These are phyloP conservation scores for Dendrobium chrysotoxum DNA, from an alignment of 106 monocot species.

Conservation along the genomic window DNA sequence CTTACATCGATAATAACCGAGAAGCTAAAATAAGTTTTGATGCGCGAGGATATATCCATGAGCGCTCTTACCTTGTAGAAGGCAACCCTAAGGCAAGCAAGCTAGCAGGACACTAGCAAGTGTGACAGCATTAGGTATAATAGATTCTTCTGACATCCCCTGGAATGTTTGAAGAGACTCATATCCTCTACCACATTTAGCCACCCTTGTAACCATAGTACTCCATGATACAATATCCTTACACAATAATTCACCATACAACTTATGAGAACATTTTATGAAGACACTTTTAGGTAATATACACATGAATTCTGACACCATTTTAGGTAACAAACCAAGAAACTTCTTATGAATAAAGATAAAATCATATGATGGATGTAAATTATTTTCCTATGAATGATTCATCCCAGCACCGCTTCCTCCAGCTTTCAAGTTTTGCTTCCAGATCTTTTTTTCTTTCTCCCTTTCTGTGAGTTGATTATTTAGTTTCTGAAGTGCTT, in stretches of 20 bases:
- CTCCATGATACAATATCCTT: conserved; percentile 40
- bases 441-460: conserved; percentile 61
- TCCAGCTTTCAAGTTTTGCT: conserved; percentile 45
- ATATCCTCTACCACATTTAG: conserved; percentile 25
- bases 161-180: conserved; percentile 18
- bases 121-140: conserved; percentile 32
- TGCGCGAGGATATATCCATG: conserved; percentile 58
- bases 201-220: conserved; percentile 25
- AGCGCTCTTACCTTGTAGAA: conserved; percentile 26
- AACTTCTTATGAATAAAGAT: too few species aligned
- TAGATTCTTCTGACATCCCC: conserved; percentile 17
- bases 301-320: too few species aligned
- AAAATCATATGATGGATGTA: conserved; percentile 10
- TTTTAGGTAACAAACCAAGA: too few species aligned
- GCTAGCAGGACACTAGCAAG: conserved; percentile 34
- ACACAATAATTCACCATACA: conserved; percentile 30
- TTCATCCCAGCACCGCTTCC: conserved; percentile 27
- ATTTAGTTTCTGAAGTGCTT: conserved; percentile 30
- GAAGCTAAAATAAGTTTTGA: conserved; percentile 70
- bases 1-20: conserved; percentile 84
- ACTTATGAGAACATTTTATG: conserved; percentile 12
- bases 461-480: conserved; percentile 57
- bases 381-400: conserved; percentile 9
- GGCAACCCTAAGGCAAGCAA: conserved; percentile 25
- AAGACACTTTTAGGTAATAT: conserved; percentile 34